These are phyloP conservation scores for Candida andamanensis DNA, from an alignment of 805 yeast genomes.

Conservation along the genomic window DNA sequence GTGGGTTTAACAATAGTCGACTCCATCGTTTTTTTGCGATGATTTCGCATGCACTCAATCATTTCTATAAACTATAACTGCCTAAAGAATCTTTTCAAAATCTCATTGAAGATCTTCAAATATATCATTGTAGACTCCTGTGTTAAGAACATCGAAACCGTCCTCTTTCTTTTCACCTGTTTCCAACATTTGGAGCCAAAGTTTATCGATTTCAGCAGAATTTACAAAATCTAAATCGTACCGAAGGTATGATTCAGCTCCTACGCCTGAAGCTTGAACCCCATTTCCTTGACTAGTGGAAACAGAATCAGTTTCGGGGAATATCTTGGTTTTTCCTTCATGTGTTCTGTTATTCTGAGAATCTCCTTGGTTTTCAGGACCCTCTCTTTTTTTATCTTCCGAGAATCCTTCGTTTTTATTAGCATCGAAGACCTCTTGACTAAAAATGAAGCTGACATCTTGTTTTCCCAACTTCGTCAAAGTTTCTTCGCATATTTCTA, in stretches of 20 bases:
- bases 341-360: too few species aligned
- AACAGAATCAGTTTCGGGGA: not conserved
- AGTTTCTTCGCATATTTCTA: constrained; percentile 20
- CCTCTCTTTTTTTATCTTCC: too few species aligned
- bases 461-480: constrained; percentile 19
- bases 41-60: not conserved
- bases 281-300: not conserved
- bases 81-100: too few species aligned
- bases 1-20: constrained; percentile 8
- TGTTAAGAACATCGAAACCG: not conserved
- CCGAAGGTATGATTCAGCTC: not conserved
- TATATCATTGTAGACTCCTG: not conserved
- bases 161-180: constrained; percentile 18
- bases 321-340: not conserved
- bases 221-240: constrained; percentile 16
- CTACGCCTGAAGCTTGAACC: not conserved
- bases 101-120: too few species aligned
- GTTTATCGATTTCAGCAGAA: constrained; percentile 27
- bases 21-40: constrained; percentile 2
- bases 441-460: constrained; percentile 4
- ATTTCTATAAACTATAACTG: not conserved
- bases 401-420: constrained; percentile 2
- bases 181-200: constrained; percentile 32
- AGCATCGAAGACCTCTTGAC: constrained; percentile 10
- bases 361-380: too few species aligned